Conservation (phyloP, 108 stramenopile genomes). For the Nitzschia inconspicua region DNA sequence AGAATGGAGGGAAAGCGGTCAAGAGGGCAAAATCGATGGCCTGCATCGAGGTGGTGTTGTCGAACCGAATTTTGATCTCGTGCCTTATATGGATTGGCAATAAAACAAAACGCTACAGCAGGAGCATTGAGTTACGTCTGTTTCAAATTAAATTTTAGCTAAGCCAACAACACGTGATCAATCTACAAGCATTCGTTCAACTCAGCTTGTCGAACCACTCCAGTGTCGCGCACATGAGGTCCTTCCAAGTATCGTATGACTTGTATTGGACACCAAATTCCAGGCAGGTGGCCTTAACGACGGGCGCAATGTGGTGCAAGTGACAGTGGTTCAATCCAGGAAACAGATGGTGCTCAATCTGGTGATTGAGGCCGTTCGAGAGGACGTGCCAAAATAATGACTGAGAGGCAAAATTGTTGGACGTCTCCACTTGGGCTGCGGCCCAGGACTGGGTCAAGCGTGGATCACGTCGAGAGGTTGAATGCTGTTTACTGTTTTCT, state of each 20-base stretch:
- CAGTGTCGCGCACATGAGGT: constrained; percentile 40
- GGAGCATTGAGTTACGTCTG: no score
- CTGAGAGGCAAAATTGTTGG: constrained; percentile 57
- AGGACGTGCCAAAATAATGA: constrained; percentile 40
- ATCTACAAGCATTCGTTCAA: no score
- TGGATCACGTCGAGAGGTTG: background rate
- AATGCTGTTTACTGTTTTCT: background rate
- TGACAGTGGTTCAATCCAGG: constrained; percentile 67
- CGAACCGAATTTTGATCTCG: constrained; percentile 41
- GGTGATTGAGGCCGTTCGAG: constrained; percentile 62
- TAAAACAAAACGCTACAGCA: background rate
- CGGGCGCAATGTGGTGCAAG: constrained; percentile 75
- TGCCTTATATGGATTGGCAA: constrained; percentile 32
- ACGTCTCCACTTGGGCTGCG: constrained; percentile 55
- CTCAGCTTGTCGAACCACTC: constrained; percentile 40
- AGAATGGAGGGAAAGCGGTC: constrained; percentile 36
- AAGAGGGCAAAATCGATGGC: constrained; percentile 35
- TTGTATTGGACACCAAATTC: constrained; percentile 68
- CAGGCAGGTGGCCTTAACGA: constrained; percentile 62
- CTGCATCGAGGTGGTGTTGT: constrained; percentile 31
- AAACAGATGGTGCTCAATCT: constrained; percentile 71
- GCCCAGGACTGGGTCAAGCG: constrained; percentile 40
- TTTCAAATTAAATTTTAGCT: no score
- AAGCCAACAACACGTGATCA: no score
- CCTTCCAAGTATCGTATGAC: constrained; percentile 39